Evolutionary conservation across 1,284 basidiomycete genomes (phyloP).

Genomic region (Irpex sp.): DNA sequence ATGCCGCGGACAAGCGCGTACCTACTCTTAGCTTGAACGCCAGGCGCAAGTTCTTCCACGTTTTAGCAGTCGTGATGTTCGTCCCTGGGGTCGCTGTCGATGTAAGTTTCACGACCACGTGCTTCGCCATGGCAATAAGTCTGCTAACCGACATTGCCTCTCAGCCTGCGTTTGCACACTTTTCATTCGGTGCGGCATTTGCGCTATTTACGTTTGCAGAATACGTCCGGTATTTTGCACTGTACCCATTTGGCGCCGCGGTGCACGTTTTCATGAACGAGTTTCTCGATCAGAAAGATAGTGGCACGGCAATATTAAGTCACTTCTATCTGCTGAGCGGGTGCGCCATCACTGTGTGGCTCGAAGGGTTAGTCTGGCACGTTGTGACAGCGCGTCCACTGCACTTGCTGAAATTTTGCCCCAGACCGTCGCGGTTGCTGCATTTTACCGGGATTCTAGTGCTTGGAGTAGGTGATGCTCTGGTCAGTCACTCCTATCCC

Average conservation of each 20-base stretch:
- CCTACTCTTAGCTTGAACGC: conserved; percentile 92
- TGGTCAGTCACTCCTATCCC: conserved; percentile 49
- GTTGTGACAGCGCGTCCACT: background rate
- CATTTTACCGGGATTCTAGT: conserved; percentile 90
- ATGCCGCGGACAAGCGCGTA: conserved; percentile 84
- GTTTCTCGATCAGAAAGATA: conserved; percentile 94
- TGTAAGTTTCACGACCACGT: conserved; percentile 49
- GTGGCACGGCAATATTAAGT: conserved; percentile 93
- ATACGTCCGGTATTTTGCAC: conserved; percentile 96
- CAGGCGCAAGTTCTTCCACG: conserved; percentile 98
- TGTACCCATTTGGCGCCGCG: conserved; percentile 93
- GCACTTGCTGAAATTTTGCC: background rate
- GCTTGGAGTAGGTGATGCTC: conserved; percentile 91
- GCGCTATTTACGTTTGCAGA: conserved; percentile 94
- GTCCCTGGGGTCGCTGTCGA: conserved; percentile 91
- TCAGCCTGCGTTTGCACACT: conserved; percentile 93
- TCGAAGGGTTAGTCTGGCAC: conserved; percentile 74
- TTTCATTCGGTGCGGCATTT: conserved; percentile 92
- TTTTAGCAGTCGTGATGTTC: conserved; percentile 93
- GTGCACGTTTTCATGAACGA: conserved; percentile 98
- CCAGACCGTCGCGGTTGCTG: conserved; percentile 67
- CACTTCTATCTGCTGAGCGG: conserved; percentile 98
- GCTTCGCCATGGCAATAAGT: conserved; percentile 2
- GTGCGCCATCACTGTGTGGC: conserved; percentile 91
- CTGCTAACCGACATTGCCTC: conserved; percentile 15